Evolutionary conservation across 352 stramenopile genomes (phyloP), one percentile per base, ranked within the genome.

Genomic region (Halophytophthora polymorphica): DNA sequence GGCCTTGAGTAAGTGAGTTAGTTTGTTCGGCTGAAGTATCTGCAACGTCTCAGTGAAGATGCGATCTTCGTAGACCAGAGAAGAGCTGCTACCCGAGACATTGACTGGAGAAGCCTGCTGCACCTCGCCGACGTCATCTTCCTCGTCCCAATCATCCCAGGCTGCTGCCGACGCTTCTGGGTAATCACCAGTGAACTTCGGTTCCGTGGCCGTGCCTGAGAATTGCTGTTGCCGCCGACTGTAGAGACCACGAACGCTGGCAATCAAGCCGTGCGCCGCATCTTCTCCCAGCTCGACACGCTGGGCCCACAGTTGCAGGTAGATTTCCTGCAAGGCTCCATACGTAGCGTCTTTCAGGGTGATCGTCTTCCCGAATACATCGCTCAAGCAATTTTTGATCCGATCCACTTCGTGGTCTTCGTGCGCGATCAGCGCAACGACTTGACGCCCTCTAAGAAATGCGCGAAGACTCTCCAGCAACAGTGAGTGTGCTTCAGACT

Each of bases 61-160:
- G 1, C 1, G 17, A 15, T 69, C 61, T 34, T 6, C 21, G 21
- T 8, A 38, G 33, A 17, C 18, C 18, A 21, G 2, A 6, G 19
- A 28, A 38, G 21, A 15, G 3, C 35, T 7, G 18, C 29, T 15
- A 6, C 43, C 29, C 44, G 40, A 28, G 15, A 39, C 18, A 12
- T 11, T 19, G n/a, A 65, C 46, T 41, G 51, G 50, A 33, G 50
- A 50, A 4, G 46, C 33, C 42, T 45, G 50, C 31, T 56, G 61
- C 29, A 69, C 29, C 56, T 72, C 33, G 4, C 21, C 25, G 25
- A 31, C 23, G 8, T 64, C 53, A 23, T 53, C 55, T 18, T 72
- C 60, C 41, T 62, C 53, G 42, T 80, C 71, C 71, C 67, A 81
- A 29, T 73, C 66, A n/a, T 73, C 54, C 70, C 70, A 80, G 23